Evolutionary conservation across 2,329 filamentous ascomycete genomes (phyloP), one percentile per base, ranked within the genome.

Genomic region (Lachnellula cervina): DNA sequence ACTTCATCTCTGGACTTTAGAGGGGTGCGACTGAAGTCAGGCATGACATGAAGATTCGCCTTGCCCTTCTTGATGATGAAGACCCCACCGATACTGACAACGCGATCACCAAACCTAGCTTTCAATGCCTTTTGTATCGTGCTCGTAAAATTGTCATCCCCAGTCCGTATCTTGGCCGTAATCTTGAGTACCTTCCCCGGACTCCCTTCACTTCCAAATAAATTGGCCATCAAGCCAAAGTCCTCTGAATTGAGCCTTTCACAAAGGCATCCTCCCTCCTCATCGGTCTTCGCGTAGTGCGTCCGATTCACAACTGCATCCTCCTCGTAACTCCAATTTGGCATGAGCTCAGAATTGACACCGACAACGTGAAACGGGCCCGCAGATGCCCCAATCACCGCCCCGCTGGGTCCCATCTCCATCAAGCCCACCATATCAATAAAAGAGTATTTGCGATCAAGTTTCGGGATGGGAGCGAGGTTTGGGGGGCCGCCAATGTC

Each of bases 401-500:
- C 62, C 0, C 74, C 74, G 1, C 53, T 55, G 0, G 59, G 48
- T 4, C 59, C 58, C 70, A 77, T 72, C 2, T 71, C 68, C 70
- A 76, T 75, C 1, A 65, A 51, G 19, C 60, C 55, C 1, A 70
- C 68, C 5, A 76, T 53, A 1, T 65, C 61, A 2, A 65, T 42
- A 48, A 74, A 51, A 2, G 67, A 65, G 54, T 70, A 77, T 37
- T 64, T 71, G 16, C 66, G 67, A 1, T 70, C 62, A 7, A 73
- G 61, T 4, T 69, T 66, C 0, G 74, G 73, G 0, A 32, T 47
- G 0, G 75, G 75, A 11, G 69, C 68, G 0, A 77, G 68, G 55
- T 77, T 73, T 1, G 69, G 63, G 23, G 73, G 73, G 0, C 75
- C 76, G 4, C 76, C 76, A 19, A 78, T 64, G 48, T 78, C 76